Percentiles rank a stretch among this genome's conserved stretches.
Conservation (phyloP, 305 asterid genomes). For the Fraxinus ornus region DNA sequence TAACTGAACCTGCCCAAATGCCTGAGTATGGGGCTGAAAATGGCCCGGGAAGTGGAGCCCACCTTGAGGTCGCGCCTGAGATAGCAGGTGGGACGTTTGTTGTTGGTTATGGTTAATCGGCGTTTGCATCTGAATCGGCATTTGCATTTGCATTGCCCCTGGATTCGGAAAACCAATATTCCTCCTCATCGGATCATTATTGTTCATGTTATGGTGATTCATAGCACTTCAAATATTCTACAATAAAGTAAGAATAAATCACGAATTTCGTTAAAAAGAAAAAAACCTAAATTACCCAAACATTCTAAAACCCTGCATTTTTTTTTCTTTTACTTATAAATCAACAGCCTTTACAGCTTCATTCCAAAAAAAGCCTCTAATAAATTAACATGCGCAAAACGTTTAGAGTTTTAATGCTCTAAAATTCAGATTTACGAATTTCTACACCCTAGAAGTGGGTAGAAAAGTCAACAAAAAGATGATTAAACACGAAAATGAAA, state of each 20-base stretch:
- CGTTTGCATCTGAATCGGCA: slow-evolving; percentile 32
- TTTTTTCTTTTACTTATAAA: background rate
- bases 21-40: slow-evolving; percentile 51
- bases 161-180: slow-evolving; percentile 44
- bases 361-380: background rate
- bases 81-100: slow-evolving; percentile 27
- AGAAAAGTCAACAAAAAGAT: background rate
- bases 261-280: background rate
- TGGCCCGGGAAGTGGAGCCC: slow-evolving; percentile 62
- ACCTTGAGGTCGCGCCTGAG: slow-evolving; percentile 49
- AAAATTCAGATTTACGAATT: background rate
- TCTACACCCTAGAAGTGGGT: background rate
- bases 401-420: background rate
- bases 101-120: slow-evolving; percentile 49
- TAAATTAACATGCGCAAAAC: background rate
- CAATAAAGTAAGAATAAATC: background rate
- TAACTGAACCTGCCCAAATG: slow-evolving; percentile 41
- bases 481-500: background rate
- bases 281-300: background rate
- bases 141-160: slow-evolving; percentile 32
- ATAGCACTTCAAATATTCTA: slow-evolving; percentile 35
- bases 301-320: background rate
- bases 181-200: slow-evolving; percentile 37
- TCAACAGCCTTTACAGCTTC: background rate
- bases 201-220: slow-evolving; percentile 39